Percentiles rank a stretch among this genome's conserved stretches.
Evolutionary conservation across 257 asterid genomes (phyloP).

Genomic region (Plantago elongata): DNA sequence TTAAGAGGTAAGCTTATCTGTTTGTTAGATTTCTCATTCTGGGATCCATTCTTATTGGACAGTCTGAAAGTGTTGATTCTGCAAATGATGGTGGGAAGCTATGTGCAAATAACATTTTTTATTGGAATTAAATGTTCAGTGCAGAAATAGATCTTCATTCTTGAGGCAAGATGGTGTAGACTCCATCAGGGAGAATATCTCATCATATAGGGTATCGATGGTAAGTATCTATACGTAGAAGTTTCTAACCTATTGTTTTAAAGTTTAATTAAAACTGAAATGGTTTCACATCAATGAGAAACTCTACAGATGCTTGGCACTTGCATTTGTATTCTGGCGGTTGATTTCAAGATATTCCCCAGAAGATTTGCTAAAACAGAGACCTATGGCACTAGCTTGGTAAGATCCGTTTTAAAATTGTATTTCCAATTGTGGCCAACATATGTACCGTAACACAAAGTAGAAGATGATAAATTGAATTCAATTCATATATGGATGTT

Average conservation of each 20-base stretch:
- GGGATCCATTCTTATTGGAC: conserved; percentile 2
- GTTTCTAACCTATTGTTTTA: too few relatives aligned
- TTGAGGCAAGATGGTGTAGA: conserved; percentile 45
- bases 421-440: too few relatives aligned
- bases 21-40: background rate
- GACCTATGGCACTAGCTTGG: conserved; percentile 94
- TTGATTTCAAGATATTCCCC: conserved; percentile 93
- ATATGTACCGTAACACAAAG: too few relatives aligned
- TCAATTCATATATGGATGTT: background rate
- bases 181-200: conserved; percentile 48
- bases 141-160: conserved; percentile 52
- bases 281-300: conserved; percentile 17
- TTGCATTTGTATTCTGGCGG: conserved; percentile 81
- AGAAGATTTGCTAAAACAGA: conserved; percentile 94
- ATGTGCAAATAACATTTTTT: conserved; percentile 7
- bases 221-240: conserved; percentile 32
- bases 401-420: conserved; percentile 17
- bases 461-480: too few relatives aligned
- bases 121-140: conserved; percentile 40
- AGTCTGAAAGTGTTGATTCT: conserved; percentile 14
- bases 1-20: conserved; percentile 44
- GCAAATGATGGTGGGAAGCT: background rate
- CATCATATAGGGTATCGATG: conserved; percentile 77
- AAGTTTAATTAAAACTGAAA: background rate
- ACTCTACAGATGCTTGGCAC: conserved; percentile 76